Percentiles rank a stretch among this genome's conserved stretches.
Evolutionary conservation across 2,329 filamentous ascomycete genomes (phyloP).

Genomic region (Alternaria sp.): DNA sequence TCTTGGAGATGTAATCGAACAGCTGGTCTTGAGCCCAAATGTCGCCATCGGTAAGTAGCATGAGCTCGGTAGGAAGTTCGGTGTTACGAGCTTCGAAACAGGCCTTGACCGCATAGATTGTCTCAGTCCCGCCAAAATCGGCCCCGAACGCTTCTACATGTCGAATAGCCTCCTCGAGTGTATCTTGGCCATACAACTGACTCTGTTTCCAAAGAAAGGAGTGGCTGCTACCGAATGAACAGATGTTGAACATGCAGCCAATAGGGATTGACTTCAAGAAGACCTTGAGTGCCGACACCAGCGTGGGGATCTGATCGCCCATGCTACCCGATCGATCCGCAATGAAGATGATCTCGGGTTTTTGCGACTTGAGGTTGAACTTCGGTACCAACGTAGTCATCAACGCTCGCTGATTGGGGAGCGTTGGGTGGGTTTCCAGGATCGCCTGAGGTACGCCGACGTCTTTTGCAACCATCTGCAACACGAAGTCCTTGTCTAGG

Average conservation of each 20-base stretch:
- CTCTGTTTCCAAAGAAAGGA: constrained; percentile 3
- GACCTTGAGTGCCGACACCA: constrained; percentile 3
- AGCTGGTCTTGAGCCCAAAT: constrained; percentile 3
- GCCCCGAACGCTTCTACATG: constrained; percentile 2
- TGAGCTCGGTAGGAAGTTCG: neutral
- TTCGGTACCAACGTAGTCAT: constrained; percentile 9
- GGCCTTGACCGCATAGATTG: neutral
- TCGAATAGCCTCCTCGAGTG: neutral
- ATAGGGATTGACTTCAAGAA: constrained; percentile 11
- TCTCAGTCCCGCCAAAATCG: constrained; percentile 3
- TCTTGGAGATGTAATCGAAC: neutral
- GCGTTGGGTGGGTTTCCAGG: neutral
- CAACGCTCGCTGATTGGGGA: constrained; percentile 5
- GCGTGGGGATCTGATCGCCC: neutral
- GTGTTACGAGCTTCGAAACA: neutral
- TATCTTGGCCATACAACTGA: neutral
- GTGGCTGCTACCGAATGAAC: neutral
- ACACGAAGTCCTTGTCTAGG: constrained; percentile 3
- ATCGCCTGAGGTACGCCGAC: constrained; percentile 7
- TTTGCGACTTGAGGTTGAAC: constrained; percentile 10
- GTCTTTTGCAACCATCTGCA: constrained; percentile 9
- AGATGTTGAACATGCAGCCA: constrained; percentile 12
- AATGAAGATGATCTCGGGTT: constrained; percentile 8
- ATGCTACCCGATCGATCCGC: constrained; percentile 12
- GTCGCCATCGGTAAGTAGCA: constrained; percentile 10